Base-by-base conservation (phyloP, 108 stramenopile genomes). In the Cyclostephanos tholiformis region DNA sequence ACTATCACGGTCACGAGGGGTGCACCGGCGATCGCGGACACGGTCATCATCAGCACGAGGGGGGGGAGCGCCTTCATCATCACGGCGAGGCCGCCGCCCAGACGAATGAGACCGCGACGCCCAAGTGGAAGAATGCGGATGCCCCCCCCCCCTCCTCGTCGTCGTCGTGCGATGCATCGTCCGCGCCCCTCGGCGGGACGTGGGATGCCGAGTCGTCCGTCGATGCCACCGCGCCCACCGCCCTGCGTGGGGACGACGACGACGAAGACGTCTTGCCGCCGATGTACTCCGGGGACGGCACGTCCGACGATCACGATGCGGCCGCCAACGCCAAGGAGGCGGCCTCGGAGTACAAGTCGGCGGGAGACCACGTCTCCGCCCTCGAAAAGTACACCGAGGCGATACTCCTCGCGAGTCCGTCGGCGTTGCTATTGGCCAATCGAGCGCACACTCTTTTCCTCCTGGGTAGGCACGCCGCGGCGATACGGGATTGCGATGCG, bases 1-100 rank as follows among this genome's bases (percentile, higher is more conserved):
- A 94, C 73, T 94, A 86, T 63, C 93, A 94, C 51, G 93, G 93
- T 8, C 86, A 89, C 38, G 89, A 91, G 27, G 89, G 86, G 80
- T 83, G 79, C 65, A 77, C 79, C 14, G 13, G 53, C 26, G 72
- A 69, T 22, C 72, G 74, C 50, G 69, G 71, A 23, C 72, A 76
- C 41, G 25, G 41, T 27, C 30, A 58, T 35, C 69, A 77, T 53
- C 38, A 74, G n/a, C 58, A 67, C 51, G 32, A 32, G 32, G 32
- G 4, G 32, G 32, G 4, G 32, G 32, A 32, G 32, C 3, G 4
- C 4, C 66, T 39, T 17, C 19, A 19, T 22, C 53, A 69, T 26
- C 50, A 38, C 41, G 30, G 60, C 9, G 12, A 36, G 43, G 44
- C 43, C 30, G 62, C 48, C 22, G 22, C 27, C 35, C 22, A 44